A percentile compares a stretch with the other conserved stretches of the same genome.
phyloP scores from a whole-genome alignment of 2,329 filamentous ascomycete genomes.

The Botrytis porri region DNA sequence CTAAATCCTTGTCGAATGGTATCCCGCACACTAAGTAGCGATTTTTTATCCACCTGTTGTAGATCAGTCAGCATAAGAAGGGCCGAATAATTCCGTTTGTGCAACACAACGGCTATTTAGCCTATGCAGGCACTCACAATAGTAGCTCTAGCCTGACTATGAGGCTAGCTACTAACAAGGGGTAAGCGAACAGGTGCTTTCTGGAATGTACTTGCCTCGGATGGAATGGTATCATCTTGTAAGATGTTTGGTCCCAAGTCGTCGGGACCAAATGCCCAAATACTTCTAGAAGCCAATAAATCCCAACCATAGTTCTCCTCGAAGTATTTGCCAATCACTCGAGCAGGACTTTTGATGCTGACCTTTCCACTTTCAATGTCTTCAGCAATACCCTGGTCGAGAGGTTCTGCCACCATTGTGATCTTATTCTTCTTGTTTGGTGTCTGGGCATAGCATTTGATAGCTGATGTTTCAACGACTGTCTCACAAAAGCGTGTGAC shows the following conservation, averaged over 20 bases:
- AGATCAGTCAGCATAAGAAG: constrained; percentile 33
- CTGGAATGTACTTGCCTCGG: constrained; percentile 57
- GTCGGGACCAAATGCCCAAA: constrained; percentile 98
- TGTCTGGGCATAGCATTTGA: constrained; percentile 96
- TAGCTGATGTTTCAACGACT: constrained; percentile 93
- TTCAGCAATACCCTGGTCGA: constrained; percentile 90
- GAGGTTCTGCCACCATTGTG: constrained; percentile 94
- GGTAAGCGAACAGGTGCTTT: constrained; percentile 8
- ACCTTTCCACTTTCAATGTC: constrained; percentile 92
- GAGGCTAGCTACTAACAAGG: not conserved
- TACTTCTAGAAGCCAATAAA: constrained; percentile 86
- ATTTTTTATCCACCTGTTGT: constrained; percentile 80
- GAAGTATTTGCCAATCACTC: constrained; percentile 94
- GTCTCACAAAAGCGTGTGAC: constrained; percentile 98
- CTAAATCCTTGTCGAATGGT: constrained; percentile 94
- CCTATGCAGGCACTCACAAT: constrained; percentile 1
- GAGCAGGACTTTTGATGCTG: constrained; percentile 86
- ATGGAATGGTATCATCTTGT: constrained; percentile 92
- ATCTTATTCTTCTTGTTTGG: constrained; percentile 99
- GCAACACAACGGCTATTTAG: constrained; percentile 5
- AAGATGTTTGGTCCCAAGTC: constrained; percentile 93
- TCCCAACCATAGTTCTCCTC: constrained; percentile 98
- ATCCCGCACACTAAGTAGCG: constrained; percentile 82
- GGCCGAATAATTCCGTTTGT: constrained; percentile 26
- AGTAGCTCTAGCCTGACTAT: not conserved